phyloP scores from a whole-genome alignment of 2,329 filamentous ascomycete genomes.

The Epicoccum sorghinum region DNA sequence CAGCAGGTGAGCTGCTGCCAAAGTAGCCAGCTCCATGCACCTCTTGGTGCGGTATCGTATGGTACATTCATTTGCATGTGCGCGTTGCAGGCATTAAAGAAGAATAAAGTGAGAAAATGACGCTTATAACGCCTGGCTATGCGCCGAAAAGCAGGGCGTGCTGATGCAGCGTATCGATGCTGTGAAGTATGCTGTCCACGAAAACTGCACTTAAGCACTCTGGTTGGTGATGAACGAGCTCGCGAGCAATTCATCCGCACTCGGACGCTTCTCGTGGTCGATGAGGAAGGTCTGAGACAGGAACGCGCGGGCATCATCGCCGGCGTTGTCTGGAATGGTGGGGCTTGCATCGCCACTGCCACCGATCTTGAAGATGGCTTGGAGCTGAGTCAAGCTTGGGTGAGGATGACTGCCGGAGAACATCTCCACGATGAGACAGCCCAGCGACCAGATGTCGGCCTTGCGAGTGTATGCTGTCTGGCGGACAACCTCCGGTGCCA shows the following conservation, averaged over 20 bases:
- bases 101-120: not conserved
- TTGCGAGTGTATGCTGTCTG: conserved; percentile 98
- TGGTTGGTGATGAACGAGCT: conserved; percentile 80
- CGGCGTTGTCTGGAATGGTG: conserved; percentile 85
- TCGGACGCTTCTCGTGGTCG: conserved; percentile 89
- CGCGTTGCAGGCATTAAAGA: conserved; percentile 22
- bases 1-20: conserved; percentile 1
- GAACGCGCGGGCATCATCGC: conserved; percentile 82
- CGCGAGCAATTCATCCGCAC: conserved; percentile 85
- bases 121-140: not conserved
- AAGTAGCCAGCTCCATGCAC: conserved; percentile 7
- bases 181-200: not conserved
- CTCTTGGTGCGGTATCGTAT: conserved; percentile 20
- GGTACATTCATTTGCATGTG: conserved; percentile 20
- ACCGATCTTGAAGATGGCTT: conserved; percentile 96
- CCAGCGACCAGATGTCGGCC: conserved; percentile 97
- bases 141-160: not conserved
- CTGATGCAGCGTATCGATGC: not conserved
- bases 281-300: conserved; percentile 91
- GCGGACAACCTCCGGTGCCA: conserved; percentile 98
- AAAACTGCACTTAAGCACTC: conserved; percentile 44
- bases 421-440: conserved; percentile 98
- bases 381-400: conserved; percentile 94
- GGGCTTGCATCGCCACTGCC: conserved; percentile 85
- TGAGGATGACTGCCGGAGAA: conserved; percentile 97